A percentile compares a stretch with the other conserved stretches of the same genome.
These are phyloP conservation scores for Jaltomata sinuosa DNA, from an alignment of 257 asterid genomes.

Conservation along the genomic window DNA sequence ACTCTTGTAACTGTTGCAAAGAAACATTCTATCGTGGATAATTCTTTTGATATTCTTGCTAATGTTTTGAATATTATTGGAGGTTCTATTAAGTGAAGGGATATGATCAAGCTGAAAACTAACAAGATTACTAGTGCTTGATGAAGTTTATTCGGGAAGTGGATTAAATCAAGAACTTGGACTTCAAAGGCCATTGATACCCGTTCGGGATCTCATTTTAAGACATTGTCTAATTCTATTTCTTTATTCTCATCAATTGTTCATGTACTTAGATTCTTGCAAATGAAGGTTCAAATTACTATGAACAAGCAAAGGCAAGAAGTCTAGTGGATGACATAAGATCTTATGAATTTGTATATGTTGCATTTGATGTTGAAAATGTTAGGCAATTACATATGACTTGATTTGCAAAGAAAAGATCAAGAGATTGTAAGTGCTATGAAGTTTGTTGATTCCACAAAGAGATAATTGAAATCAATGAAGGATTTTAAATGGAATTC, in stretches of 20 bases:
- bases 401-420: neutral
- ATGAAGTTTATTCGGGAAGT: neutral
- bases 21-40: neutral
- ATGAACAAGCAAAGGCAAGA: neutral
- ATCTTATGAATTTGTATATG: neutral
- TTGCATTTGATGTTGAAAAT: neutral
- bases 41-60: neutral
- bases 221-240: neutral
- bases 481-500: neutral
- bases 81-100: neutral
- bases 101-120: neutral
- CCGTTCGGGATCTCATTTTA: neutral
- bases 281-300: neutral
- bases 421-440: neutral
- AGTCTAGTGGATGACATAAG: neutral
- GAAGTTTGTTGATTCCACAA: neutral
- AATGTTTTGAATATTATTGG: neutral
- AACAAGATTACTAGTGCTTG: neutral
- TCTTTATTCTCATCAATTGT: no score
- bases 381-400: neutral
- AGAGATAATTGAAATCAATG: neutral
- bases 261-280: neutral
- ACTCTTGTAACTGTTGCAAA: neutral
- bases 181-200: neutral
- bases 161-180: neutral